Evolutionary conservation across 169 alveolate genomes (phyloP).

Genomic region (Plasmodium fragile): DNA sequence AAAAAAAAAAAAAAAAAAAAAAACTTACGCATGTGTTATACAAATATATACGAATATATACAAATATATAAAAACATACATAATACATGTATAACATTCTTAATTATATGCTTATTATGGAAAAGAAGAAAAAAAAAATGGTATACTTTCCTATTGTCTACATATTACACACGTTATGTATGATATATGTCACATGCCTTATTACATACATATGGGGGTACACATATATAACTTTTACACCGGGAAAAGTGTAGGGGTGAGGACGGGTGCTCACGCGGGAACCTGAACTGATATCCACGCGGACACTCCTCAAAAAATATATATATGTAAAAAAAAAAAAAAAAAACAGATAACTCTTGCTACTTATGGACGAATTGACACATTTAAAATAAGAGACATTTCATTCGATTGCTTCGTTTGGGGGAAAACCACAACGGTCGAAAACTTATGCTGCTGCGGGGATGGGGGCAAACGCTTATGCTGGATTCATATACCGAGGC

Average conservation of each 20-base stretch:
- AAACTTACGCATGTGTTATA: background rate
- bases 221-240: background rate
- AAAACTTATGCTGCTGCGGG: background rate
- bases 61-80: conserved; percentile 5
- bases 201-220: background rate
- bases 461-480: background rate
- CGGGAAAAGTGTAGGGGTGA: background rate
- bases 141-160: background rate
- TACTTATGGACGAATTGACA: conserved; percentile 1
- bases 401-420: background rate
- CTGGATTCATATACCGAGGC: background rate
- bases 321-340: background rate
- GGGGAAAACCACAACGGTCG: background rate
- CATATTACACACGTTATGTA: background rate
- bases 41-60: conserved; percentile 21
- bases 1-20: conserved; percentile 14
- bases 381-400: background rate
- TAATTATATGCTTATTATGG: conserved; percentile 2
- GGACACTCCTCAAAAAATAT: background rate
- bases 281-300: background rate
- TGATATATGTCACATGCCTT: background rate
- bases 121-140: conserved; percentile 25
- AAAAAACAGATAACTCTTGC: background rate
- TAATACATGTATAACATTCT: conserved; percentile 26
- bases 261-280: background rate